These are phyloP conservation scores for Penicillium soppii DNA, from an alignment of 495 filamentous ascomycete species.

Conservation along the genomic window DNA sequence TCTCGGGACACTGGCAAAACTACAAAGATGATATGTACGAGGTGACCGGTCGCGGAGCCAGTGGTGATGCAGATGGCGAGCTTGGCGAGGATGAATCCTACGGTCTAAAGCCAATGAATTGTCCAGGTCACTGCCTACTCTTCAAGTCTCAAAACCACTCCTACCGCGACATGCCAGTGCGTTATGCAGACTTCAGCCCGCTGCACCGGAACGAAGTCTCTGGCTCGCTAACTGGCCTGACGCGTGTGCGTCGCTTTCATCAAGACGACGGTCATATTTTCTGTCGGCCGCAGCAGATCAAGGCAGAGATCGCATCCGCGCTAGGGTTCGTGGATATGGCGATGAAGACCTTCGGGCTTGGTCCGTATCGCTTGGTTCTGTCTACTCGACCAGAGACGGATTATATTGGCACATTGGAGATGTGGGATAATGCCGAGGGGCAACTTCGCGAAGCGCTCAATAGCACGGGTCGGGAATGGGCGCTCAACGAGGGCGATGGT, in stretches of 20 bases:
- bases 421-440: slow-evolving; percentile 80
- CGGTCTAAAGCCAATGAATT: slow-evolving; percentile 96
- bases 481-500: slow-evolving; percentile 76
- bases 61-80: slow-evolving; percentile 44
- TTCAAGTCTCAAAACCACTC: slow-evolving; percentile 71
- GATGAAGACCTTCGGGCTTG: slow-evolving; percentile 72
- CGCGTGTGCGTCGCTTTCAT: slow-evolving; percentile 88
- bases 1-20: slow-evolving; percentile 89
- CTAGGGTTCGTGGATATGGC: slow-evolving; percentile 78
- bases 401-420: slow-evolving; percentile 73
- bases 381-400: slow-evolving; percentile 77
- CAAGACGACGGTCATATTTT: slow-evolving; percentile 97
- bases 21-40: slow-evolving; percentile 96
- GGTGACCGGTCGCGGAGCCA: slow-evolving; percentile 65
- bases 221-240: slow-evolving; percentile 81
- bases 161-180: slow-evolving; percentile 81
- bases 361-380: slow-evolving; percentile 71
- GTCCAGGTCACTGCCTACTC: slow-evolving; percentile 89
- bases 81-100: slow-evolving; percentile 71
- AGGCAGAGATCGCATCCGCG: slow-evolving; percentile 74
- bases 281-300: slow-evolving; percentile 80
- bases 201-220: slow-evolving; percentile 90
- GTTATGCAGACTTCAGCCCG: slow-evolving; percentile 91
- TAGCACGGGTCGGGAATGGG: slow-evolving; percentile 64
- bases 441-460: slow-evolving; percentile 70